Conservation (phyloP, 139 green algal species). For the Chlamydomonas sp. region DNA sequence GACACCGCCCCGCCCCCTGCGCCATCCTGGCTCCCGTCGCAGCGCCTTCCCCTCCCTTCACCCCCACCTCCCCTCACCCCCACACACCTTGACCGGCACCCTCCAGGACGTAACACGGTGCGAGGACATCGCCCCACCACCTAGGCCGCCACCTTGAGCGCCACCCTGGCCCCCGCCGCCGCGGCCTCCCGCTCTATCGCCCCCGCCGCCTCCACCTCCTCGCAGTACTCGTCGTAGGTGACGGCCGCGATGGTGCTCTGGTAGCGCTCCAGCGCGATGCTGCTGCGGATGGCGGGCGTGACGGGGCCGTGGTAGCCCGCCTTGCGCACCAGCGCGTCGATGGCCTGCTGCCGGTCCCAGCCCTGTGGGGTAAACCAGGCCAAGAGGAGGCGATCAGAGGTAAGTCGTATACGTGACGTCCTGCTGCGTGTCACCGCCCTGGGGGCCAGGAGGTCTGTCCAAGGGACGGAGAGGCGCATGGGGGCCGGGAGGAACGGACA, state of each 20-base stretch:
- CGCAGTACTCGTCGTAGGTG: slow-evolving; percentile 27
- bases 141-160: slow-evolving; percentile 21
- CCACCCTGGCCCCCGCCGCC: not conserved
- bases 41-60: too few species aligned
- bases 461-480: not conserved
- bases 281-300: not conserved
- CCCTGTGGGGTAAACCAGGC: not conserved
- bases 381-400: too few species aligned
- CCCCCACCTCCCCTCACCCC: too few species aligned
- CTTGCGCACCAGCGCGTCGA: slow-evolving; percentile 44
- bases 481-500: not conserved
- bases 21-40: too few species aligned
- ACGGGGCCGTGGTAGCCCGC: slow-evolving; percentile 23
- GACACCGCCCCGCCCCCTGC: too few species aligned
- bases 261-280: slow-evolving; percentile 34
- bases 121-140: not conserved
- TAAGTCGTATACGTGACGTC: too few species aligned
- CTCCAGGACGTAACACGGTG: too few species aligned
- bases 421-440: too few species aligned
- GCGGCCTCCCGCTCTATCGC: not conserved
- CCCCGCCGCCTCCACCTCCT: not conserved
- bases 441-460: too few species aligned
- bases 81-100: too few species aligned
- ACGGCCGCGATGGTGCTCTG: slow-evolving; percentile 34
- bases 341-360: slow-evolving; percentile 27